Evolutionary conservation across 192 early-diverging fungal species (phyloP).

Genomic region (Coemansia sp.): DNA sequence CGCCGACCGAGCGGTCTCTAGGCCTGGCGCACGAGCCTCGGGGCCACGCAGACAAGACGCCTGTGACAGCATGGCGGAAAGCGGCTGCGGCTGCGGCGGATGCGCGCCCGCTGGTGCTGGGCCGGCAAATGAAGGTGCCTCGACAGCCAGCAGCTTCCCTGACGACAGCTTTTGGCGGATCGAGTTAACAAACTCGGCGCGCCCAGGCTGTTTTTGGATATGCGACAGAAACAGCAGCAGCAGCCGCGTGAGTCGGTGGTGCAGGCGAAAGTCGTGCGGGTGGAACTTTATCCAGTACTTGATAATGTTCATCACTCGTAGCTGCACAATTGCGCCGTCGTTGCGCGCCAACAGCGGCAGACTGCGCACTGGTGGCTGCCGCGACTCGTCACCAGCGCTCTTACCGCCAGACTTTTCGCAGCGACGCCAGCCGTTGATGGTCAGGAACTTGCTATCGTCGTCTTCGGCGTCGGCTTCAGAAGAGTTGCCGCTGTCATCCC

Average conservation of each 20-base stretch:
- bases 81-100: not conserved
- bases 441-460: conserved; percentile 18
- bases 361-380: not conserved
- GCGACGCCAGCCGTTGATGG: conserved; percentile 45
- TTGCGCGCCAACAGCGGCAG: conserved; percentile 37
- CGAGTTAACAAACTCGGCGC: conserved; percentile 48
- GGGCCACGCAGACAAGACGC: conserved; percentile 34
- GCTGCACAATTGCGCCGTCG: conserved; percentile 57
- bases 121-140: conserved; percentile 30
- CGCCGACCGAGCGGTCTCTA: conserved; percentile 30
- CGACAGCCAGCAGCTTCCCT: conserved; percentile 39
- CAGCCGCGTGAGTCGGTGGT: conserved; percentile 45
- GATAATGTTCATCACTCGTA: conserved; percentile 79
- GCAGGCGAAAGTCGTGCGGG: conserved; percentile 54
- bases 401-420: not conserved
- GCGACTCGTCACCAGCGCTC: not conserved
- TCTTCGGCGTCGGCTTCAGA: conserved; percentile 12
- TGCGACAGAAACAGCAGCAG: conserved; percentile 48
- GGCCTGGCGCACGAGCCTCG: conserved; percentile 9
- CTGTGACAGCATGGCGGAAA: conserved; percentile 27
- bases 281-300: conserved; percentile 88
- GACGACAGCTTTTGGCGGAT: conserved; percentile 46
- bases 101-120: conserved; percentile 1
- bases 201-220: conserved; percentile 50
- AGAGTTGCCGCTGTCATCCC: conserved; percentile 8